Percentiles rank a stretch among this genome's conserved stretches.
phyloP scores from a whole-genome alignment of 2,329 filamentous ascomycete species.

The Trichoderma endophyticum region DNA sequence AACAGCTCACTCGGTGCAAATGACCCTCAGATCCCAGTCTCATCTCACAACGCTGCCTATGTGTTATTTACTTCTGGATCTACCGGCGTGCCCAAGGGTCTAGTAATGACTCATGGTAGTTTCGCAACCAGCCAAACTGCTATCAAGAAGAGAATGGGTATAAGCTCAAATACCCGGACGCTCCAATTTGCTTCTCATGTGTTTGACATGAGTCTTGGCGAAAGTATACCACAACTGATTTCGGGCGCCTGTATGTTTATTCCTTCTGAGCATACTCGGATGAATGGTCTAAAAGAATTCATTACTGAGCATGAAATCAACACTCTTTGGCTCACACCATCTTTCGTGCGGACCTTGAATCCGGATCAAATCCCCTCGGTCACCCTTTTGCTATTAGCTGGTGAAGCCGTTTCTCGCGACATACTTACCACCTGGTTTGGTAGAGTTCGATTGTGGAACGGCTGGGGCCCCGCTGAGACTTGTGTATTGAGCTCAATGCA shows the following conservation, averaged over 20 bases:
- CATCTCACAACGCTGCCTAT: conserved; percentile 15
- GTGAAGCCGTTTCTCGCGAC: conserved; percentile 15
- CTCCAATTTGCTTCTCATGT: conserved; percentile 22
- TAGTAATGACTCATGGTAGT: conserved; percentile 21
- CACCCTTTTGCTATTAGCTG: conserved; percentile 1
- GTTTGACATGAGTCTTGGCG: conserved; percentile 19
- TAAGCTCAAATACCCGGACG: not conserved
- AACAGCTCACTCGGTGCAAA: not conserved
- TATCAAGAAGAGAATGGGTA: not conserved
- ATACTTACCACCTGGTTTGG: conserved; percentile 7
- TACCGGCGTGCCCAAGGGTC: conserved; percentile 47
- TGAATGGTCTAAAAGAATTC: conserved; percentile 15
- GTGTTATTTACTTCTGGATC: conserved; percentile 53
- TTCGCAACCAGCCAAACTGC: conserved; percentile 1
- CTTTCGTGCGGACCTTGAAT: not conserved
- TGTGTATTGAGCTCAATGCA: conserved; percentile 26
- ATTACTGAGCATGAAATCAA: conserved; percentile 5
- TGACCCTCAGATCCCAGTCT: not conserved
- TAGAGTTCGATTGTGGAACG: conserved; percentile 36
- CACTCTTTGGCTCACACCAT: conserved; percentile 6
- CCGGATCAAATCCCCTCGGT: conserved; percentile 7
- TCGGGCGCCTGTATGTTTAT: conserved; percentile 24
- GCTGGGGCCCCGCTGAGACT: conserved; percentile 42
- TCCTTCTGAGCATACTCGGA: conserved; percentile 19
- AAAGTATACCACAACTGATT: conserved; percentile 14